phyloP scores from a whole-genome alignment of 768 basidiomycete genomes.

The Crassisporium funariophilum region DNA sequence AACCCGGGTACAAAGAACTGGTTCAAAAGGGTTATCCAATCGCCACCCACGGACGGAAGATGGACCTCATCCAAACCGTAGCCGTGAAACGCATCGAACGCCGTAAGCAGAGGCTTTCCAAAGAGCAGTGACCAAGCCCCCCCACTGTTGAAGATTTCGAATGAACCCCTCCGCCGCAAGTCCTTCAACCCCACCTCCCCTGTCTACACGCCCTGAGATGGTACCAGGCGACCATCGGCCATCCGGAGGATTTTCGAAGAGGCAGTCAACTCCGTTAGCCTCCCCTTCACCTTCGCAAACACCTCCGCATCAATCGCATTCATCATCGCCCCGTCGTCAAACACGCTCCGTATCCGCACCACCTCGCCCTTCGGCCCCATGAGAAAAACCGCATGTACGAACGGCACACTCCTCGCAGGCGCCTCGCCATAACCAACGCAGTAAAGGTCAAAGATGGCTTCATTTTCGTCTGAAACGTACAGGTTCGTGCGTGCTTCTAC shows the following conservation, averaged over 20 bases:
- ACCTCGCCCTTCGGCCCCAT: slow-evolving; percentile 14
- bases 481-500: slow-evolving; percentile 4
- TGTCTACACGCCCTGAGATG: slow-evolving; percentile 17
- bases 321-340: slow-evolving; percentile 32
- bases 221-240: slow-evolving; percentile 30
- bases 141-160: slow-evolving; percentile 28
- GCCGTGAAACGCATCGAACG: slow-evolving; percentile 26
- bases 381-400: slow-evolving; percentile 20
- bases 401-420: slow-evolving; percentile 12
- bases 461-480: neutral
- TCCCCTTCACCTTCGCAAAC: slow-evolving; percentile 11
- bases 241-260: slow-evolving; percentile 26
- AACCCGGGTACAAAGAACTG: neutral
- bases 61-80: slow-evolving; percentile 17
- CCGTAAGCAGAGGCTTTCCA: slow-evolving; percentile 27
- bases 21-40: neutral
- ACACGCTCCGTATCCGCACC: slow-evolving; percentile 17
- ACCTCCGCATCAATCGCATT: slow-evolving; percentile 22
- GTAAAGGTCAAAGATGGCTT: slow-evolving; percentile 2
- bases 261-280: slow-evolving; percentile 3
- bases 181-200: slow-evolving; percentile 16
- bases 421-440: neutral
- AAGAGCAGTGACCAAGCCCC: slow-evolving; percentile 29
- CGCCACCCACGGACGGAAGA: slow-evolving; percentile 18
- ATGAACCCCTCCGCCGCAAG: slow-evolving; percentile 2